Evolutionary conservation across 495 filamentous ascomycete species (phyloP).

Genomic region (Hypoxylon crocopeplum): DNA sequence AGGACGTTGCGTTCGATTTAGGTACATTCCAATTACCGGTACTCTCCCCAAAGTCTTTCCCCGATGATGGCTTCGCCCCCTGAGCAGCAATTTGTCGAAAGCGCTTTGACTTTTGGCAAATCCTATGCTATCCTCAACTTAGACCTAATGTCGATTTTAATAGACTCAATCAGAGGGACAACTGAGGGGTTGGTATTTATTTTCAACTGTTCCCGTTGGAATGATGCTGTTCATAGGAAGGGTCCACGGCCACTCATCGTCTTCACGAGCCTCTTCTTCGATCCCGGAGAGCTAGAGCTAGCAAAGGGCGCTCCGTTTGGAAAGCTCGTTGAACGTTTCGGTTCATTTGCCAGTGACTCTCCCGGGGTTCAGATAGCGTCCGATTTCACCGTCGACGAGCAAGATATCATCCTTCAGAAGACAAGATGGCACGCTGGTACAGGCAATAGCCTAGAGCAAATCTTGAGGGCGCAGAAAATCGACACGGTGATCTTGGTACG

Average conservation of each 20-base stretch:
- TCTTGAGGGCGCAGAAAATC: constrained; percentile 49
- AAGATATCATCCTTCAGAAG: constrained; percentile 52
- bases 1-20: no score
- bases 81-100: not conserved
- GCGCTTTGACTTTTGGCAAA: constrained; percentile 40
- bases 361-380: constrained; percentile 40
- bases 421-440: constrained; percentile 51
- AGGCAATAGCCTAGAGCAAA: constrained; percentile 51
- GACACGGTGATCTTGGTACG: constrained; percentile 53
- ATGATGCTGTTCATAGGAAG: constrained; percentile 48
- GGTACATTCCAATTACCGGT: not conserved
- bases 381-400: constrained; percentile 40
- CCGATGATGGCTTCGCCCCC: not conserved
- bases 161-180: constrained; percentile 41
- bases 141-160: constrained; percentile 51
- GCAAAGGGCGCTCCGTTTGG: constrained; percentile 44
- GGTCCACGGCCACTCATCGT: constrained; percentile 44
- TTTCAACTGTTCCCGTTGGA: constrained; percentile 43
- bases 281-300: constrained; percentile 41
- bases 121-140: constrained; percentile 55
- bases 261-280: constrained; percentile 52
- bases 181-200: constrained; percentile 42
- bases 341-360: constrained; percentile 24
- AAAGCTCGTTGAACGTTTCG: constrained; percentile 36
- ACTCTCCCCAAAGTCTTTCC: not conserved